Base-by-base conservation (phyloP, 2,329 filamentous ascomycete species). In the Claviceps purpurea region DNA sequence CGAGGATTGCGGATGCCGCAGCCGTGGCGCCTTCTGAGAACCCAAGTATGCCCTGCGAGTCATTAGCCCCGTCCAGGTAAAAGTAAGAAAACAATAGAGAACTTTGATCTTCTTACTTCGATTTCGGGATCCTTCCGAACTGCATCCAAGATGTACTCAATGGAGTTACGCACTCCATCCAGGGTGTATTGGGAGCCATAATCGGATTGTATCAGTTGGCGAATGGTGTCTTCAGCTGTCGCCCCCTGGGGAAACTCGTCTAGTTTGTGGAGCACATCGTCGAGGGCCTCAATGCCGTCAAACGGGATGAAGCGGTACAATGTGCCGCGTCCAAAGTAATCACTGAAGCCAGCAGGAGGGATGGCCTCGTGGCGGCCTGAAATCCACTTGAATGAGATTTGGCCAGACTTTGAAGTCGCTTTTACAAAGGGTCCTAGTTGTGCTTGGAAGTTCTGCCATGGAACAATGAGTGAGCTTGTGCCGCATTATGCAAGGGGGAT, bases 1-100 rank as follows among this genome's bases (percentile, higher is more conserved):
- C 72, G 3, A 80, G 62, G 10, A 80, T 65, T 10, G 78, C 59
- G 0, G 73, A 77, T 0, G 73, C 73, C 0, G 78, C 79, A 14
- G 78, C 70, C 0, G 74, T 75, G 1, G 79, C 77, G 3, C 79
- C 79, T 60, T 82, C 78, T 0, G 77, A 81, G 57, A 81, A 82
- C 1, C 79, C 79, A 18, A 82, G 69, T 46, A 82, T 73, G 3
- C 75, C 78, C 60, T 64, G 41, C 51, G 13, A 43, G 22, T 34
- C 13, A n/a, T 53, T 37, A 55, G 53, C 10, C 7, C 22, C 11
- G 11, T 40, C 38, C 26, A 18, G 2, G 2, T 34, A 40, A n/a
- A 40, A 39, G 10, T 13, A 39, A 13, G 10, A 39, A 39, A 16
- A 14, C 8, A 39, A 39, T 5, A 5, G 11, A 39, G 1, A 39